phyloP scores from a whole-genome alignment of 2,329 filamentous ascomycete species.

The Acrocalymma vagum region DNA sequence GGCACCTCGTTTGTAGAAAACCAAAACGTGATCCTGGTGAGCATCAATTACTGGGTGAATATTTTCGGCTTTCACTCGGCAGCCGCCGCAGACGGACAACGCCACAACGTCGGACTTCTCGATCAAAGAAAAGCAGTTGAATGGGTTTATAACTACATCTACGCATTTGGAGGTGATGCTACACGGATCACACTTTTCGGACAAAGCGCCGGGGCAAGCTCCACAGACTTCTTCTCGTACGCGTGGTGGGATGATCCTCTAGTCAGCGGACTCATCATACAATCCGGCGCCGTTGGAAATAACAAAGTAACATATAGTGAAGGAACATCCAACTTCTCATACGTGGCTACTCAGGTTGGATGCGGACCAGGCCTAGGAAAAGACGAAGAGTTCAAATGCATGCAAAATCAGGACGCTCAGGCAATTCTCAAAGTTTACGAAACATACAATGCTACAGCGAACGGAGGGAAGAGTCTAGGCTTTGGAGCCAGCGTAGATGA shows the following conservation, averaged over 20 bases:
- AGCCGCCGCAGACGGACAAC: slow-evolving; percentile 10
- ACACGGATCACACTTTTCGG: slow-evolving; percentile 54
- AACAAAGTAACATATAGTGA: neutral
- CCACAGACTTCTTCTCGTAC: slow-evolving; percentile 56
- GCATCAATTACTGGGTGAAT: slow-evolving; percentile 45
- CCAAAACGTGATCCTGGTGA: slow-evolving; percentile 49
- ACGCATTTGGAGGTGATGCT: slow-evolving; percentile 59
- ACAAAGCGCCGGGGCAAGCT: slow-evolving; percentile 53
- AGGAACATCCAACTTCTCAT: slow-evolving; percentile 1
- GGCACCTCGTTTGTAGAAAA: slow-evolving; percentile 1
- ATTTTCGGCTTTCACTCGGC: slow-evolving; percentile 40
- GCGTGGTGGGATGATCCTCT: slow-evolving; percentile 25
- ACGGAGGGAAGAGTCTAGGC: neutral
- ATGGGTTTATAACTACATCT: slow-evolving; percentile 60
- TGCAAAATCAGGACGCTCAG: slow-evolving; percentile 2
- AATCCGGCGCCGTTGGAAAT: slow-evolving; percentile 16
- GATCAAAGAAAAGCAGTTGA: slow-evolving; percentile 62
- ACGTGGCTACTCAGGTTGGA: slow-evolving; percentile 6
- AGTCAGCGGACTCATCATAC: slow-evolving; percentile 46
- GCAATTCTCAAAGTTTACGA: neutral
- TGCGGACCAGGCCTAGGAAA: slow-evolving; percentile 5
- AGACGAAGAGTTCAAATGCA: slow-evolving; percentile 6
- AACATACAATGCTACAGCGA: neutral
- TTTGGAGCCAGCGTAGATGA: slow-evolving; percentile 11
- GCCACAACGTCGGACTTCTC: slow-evolving; percentile 58